Base-by-base conservation (phyloP, 345 rosid genomes). In the Eucalyptus marginata region DNA sequence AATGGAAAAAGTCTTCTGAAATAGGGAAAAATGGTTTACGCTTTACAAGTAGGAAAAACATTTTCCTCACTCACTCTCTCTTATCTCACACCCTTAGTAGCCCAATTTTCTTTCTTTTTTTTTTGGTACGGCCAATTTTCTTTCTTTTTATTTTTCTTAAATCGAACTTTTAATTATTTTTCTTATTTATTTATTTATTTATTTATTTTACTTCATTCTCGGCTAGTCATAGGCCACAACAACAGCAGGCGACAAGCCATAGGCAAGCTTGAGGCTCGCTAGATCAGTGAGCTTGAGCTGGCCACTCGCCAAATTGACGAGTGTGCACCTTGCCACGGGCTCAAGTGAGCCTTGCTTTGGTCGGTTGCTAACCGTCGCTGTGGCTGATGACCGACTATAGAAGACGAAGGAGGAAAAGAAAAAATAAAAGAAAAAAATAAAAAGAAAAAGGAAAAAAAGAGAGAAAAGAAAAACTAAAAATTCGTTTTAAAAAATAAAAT, bases 281-380 rank as follows among this genome's bases (percentile, higher is more conserved):
- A 24, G 29, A 24, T 56, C 3, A 2, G 6, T 56, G 29, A 56
- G 62, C 62, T 0, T 56, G 29, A 56, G 62, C 3, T 56, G 6
- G 29, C 62, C 29, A 2, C 62, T 56, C 0, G 13, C 1, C 0
- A 24, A 20, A 56, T 56, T 0, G 29, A 20, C 0, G 12, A 56
- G 62, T 0, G 13, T 8, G 62, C 1, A 0, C 12, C 62, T 56
- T 22, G 62, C 62, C 62, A 56, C 0, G 1, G 6, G 62, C 62
- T 56, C 0, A 24, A 56, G 29, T 4, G 27, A 4, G 62, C 29
- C 62, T 56, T 0, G 0, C 29, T 56, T 56, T 56, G 62, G 62
- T 3, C 0, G 1, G 0, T 56, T 24, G 5, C 62, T 0, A 0
- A 56, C 1, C 0, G 0, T 56, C 0, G 5, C 0, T 0, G 0